Evolutionary conservation across 768 basidiomycete species (phyloP).

Genomic region (Mycena leptocephala): DNA sequence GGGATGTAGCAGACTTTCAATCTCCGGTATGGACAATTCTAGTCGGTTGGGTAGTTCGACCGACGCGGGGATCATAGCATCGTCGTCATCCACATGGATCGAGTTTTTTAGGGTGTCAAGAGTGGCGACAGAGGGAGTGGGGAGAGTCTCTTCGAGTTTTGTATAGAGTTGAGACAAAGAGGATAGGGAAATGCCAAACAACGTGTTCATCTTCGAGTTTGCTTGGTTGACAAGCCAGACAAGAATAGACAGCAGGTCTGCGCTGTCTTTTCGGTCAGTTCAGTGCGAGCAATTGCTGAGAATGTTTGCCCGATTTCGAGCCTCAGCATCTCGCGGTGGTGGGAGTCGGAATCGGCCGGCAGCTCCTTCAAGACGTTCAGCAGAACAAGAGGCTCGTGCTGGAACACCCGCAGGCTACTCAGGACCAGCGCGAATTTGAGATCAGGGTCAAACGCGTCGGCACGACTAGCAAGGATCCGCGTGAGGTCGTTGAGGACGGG

Average conservation of each 20-base stretch:
- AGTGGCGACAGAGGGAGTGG: constrained; percentile 7
- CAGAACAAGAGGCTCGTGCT: constrained; percentile 30
- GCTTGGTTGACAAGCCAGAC: constrained; percentile 69
- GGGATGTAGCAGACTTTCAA: constrained; percentile 66
- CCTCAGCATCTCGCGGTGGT: constrained; percentile 38
- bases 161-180: constrained; percentile 62
- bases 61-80: constrained; percentile 46
- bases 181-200: constrained; percentile 65
- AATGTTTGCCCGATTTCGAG: constrained; percentile 55
- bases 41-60: constrained; percentile 58
- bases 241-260: constrained; percentile 62
- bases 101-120: constrained; percentile 42
- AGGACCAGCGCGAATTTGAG: constrained; percentile 54
- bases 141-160: constrained; percentile 30
- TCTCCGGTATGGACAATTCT: constrained; percentile 60
- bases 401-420: constrained; percentile 48
- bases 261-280: constrained; percentile 56
- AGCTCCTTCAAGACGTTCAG: constrained; percentile 35
- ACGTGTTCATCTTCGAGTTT: constrained; percentile 59
- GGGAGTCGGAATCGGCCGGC: constrained; percentile 16
- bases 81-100: constrained; percentile 60
- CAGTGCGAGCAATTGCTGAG: constrained; percentile 44
- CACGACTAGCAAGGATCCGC: constrained; percentile 17
- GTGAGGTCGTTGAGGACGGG: constrained; percentile 58
- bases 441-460: constrained; percentile 42